A percentile compares a stretch with the other conserved stretches of the same genome.
Evolutionary conservation across 768 basidiomycete genomes (phyloP).

Genomic region (Dendrothele bispora): DNA sequence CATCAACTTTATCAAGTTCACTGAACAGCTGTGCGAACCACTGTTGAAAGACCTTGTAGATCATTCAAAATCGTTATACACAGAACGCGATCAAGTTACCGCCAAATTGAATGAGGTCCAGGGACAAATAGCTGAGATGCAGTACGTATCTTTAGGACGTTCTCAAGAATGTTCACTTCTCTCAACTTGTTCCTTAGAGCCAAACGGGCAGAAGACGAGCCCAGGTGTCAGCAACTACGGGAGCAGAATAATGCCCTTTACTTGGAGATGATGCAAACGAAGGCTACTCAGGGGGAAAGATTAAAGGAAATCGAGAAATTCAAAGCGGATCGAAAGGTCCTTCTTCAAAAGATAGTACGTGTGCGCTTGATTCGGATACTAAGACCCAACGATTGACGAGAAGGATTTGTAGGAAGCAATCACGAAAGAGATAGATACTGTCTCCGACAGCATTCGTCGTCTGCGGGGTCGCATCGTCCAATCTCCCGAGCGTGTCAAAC

Average conservation of each 20-base stretch:
- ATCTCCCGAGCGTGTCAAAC: constrained; percentile 87
- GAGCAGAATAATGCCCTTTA: constrained; percentile 62
- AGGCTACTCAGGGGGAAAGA: constrained; percentile 58
- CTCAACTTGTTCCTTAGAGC: constrained; percentile 37
- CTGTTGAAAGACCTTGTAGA: constrained; percentile 65
- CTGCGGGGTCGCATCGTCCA: constrained; percentile 81
- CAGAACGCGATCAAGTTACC: constrained; percentile 60
- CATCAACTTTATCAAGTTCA: constrained; percentile 93
- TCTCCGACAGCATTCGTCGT: constrained; percentile 61
- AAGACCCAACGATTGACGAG: too few relatives aligned
- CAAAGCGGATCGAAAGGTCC: constrained; percentile 66
- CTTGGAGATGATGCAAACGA: constrained; percentile 66
- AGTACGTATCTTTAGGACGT: constrained; percentile 44
- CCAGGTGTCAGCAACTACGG: constrained; percentile 58
- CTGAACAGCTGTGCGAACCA: constrained; percentile 63
- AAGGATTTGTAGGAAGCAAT: constrained; percentile 59
- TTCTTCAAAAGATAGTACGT: constrained; percentile 64
- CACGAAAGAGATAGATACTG: constrained; percentile 56
- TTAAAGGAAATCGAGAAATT: constrained; percentile 69
- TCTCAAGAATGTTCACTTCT: not conserved
- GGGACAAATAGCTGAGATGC: constrained; percentile 52
- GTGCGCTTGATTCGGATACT: not conserved
- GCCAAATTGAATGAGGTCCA: constrained; percentile 50
- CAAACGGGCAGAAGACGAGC: constrained; percentile 68
- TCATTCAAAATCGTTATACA: constrained; percentile 51